A percentile compares a stretch with the other conserved stretches of the same genome.
phyloP scores from a whole-genome alignment of 306 rosid genomes.

The Prosopis cineraria region DNA sequence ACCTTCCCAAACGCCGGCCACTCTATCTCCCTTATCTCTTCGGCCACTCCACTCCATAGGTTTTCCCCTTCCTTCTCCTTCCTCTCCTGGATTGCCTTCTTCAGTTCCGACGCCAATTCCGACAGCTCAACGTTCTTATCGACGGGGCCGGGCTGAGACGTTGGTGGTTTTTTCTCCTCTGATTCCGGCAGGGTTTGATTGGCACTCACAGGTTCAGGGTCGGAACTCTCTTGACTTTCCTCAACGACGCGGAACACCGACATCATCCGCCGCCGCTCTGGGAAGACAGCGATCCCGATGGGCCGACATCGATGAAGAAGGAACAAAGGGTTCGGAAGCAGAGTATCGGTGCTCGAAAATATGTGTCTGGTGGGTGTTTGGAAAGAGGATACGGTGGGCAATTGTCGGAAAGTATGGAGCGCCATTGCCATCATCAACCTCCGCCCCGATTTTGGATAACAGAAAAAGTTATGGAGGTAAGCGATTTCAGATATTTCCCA shows the following conservation, averaged over 20 bases:
- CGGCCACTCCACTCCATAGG: slow-evolving; percentile 66
- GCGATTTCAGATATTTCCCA: neutral
- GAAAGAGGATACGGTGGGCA: slow-evolving; percentile 27
- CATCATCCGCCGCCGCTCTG: neutral
- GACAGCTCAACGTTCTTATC: slow-evolving; percentile 35
- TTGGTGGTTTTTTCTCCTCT: slow-evolving; percentile 4
- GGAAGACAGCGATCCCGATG: slow-evolving; percentile 1
- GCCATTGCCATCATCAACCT: slow-evolving; percentile 25
- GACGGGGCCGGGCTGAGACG: neutral
- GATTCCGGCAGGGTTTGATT: slow-evolving; percentile 25
- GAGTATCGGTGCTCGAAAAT: slow-evolving; percentile 25
- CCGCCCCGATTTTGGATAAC: slow-evolving; percentile 29
- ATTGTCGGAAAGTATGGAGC: slow-evolving; percentile 28
- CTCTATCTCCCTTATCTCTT: slow-evolving; percentile 77
- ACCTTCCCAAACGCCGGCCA: slow-evolving; percentile 92
- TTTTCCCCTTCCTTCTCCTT: slow-evolving; percentile 53
- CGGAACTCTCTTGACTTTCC: slow-evolving; percentile 59
- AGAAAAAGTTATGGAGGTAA: neutral
- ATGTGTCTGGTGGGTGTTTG: neutral
- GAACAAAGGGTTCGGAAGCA: neutral
- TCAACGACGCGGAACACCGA: slow-evolving; percentile 46
- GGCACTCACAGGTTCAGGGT: slow-evolving; percentile 35
- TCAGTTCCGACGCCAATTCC: slow-evolving; percentile 69
- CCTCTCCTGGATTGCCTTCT: slow-evolving; percentile 74
- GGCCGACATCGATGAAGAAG: slow-evolving; percentile 12